Base-by-base conservation (phyloP, 441 rosid genomes). In the Breynia disticha region DNA sequence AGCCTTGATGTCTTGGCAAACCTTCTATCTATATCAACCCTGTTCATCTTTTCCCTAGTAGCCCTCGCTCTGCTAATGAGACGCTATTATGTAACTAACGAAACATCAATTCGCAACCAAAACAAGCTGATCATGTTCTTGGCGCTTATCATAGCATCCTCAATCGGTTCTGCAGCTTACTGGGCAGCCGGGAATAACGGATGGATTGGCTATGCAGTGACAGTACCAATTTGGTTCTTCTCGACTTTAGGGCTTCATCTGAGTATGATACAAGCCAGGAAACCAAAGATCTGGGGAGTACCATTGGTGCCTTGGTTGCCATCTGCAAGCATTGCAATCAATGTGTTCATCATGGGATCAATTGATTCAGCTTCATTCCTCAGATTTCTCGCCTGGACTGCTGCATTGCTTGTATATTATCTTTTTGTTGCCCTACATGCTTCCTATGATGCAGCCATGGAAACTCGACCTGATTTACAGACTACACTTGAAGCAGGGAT, bases 231-330 rank as follows among this genome's bases (percentile, higher is more conserved):
- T 3, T 86, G 95, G 97, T 67, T 83, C 43, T 14, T 76, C 5
- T 72, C 79, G 0, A 86, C 88, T 0, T 62, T 76, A 1, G 82
- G 78, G 43, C 50, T 83, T 2, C 64, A 71, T 2, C 12, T 84
- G 49, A 44, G 54, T 2, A 61, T 79, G 45, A 78, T 73, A 57
- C 65, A 77, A 21, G 82, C 83, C 51, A 81, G 77, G 66, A 61
- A 61, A 16, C 97, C 96, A 0, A 80, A 78, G 55, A 35, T 76
- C n/a, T 83, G 86, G 87, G 91, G 89, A 0, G 84, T 79, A 49
- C 87, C 91, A 0, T 62, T 83, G 10, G 59, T 79, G 19, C 91
- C 91, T 0, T 85, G 91, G 91, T 4, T 85, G 46, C 95, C 91
- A 0, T 83, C 81, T 12, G 66, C 70, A 52, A 71, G 81, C 1